These are phyloP conservation scores for Citrus inodora DNA, from an alignment of 345 rosid genomes.

Conservation along the genomic window DNA sequence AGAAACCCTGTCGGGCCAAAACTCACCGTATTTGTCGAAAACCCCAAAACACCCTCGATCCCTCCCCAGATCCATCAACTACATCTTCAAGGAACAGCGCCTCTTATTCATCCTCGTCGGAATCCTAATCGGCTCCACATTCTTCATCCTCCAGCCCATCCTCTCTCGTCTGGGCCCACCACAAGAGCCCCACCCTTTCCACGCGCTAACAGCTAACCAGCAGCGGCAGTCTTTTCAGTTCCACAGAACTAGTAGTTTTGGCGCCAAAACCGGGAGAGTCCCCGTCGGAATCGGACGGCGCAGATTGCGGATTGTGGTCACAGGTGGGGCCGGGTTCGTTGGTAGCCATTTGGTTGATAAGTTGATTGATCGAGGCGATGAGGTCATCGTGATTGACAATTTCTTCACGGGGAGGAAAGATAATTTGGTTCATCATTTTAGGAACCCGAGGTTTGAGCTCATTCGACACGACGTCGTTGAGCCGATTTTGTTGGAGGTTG, in stretches of 20 bases:
- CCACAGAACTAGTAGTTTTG: background rate
- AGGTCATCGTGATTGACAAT: slow-evolving; percentile 91
- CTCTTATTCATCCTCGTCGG: slow-evolving; percentile 92
- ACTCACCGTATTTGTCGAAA: slow-evolving; percentile 63
- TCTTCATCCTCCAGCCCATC: slow-evolving; percentile 89
- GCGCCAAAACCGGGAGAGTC: slow-evolving; percentile 46
- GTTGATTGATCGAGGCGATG: slow-evolving; percentile 84
- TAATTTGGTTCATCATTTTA: slow-evolving; percentile 73
- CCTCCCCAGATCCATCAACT: slow-evolving; percentile 84
- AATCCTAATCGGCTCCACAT: slow-evolving; percentile 84
- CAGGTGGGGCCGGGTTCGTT: slow-evolving; percentile 97
- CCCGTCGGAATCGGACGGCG: slow-evolving; percentile 68
- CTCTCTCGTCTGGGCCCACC: slow-evolving; percentile 71
- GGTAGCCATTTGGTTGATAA: slow-evolving; percentile 98
- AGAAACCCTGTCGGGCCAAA: slow-evolving; percentile 38
- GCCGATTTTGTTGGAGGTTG: slow-evolving; percentile 92
- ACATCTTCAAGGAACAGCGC: slow-evolving; percentile 84
- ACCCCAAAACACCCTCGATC: slow-evolving; percentile 66
- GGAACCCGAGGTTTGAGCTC: slow-evolving; percentile 88
- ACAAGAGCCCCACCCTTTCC: slow-evolving; percentile 36
- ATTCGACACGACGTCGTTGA: slow-evolving; percentile 97
- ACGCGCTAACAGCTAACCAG: background rate
- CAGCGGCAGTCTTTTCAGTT: slow-evolving; percentile 9
- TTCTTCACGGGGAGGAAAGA: slow-evolving; percentile 97
- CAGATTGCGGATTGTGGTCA: slow-evolving; percentile 80